A percentile compares a stretch with the other conserved stretches of the same genome.
phyloP scores from a whole-genome alignment of 169 alveolate genomes.

The Ichthyophthirius multifiliis region DNA sequence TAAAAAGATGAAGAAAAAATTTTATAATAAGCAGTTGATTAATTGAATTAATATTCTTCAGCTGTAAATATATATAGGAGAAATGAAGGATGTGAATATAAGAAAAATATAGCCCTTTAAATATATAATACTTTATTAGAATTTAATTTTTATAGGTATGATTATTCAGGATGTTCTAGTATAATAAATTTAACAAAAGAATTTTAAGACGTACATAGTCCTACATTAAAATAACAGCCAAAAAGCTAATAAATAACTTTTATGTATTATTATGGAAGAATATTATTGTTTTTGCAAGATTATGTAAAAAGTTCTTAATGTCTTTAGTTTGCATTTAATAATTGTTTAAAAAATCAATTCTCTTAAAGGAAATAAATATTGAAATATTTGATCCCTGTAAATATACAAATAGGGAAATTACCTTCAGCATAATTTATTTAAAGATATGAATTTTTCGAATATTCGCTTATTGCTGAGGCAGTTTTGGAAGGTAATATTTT shows the following conservation, averaged over 20 bases:
- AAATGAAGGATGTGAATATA: neutral
- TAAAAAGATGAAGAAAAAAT: too few relatives aligned
- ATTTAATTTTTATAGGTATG: neutral
- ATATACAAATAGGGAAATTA: neutral
- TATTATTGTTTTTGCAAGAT: neutral
- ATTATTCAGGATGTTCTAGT: constrained; percentile 1
- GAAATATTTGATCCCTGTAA: neutral
- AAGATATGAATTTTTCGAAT: neutral
- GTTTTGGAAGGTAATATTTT: neutral
- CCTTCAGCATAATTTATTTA: neutral
- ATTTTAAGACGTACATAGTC: neutral
- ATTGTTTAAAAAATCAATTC: neutral
- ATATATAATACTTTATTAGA: neutral
- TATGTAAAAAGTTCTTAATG: neutral
- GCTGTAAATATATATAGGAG: neutral
- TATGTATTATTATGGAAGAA: constrained; percentile 1
- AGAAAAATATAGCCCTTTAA: neutral
- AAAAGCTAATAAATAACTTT: neutral
- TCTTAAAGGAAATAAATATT: neutral
- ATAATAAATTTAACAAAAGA: neutral
- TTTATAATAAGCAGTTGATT: too few relatives aligned
- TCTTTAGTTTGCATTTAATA: neutral
- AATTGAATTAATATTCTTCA: too few relatives aligned
- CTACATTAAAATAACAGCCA: neutral
- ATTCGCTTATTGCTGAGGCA: neutral